A percentile compares a stretch with the other conserved stretches of the same genome.
These are phyloP conservation scores for Micractinium sp. DNA, from an alignment of 139 green algal genomes.

Conservation along the genomic window DNA sequence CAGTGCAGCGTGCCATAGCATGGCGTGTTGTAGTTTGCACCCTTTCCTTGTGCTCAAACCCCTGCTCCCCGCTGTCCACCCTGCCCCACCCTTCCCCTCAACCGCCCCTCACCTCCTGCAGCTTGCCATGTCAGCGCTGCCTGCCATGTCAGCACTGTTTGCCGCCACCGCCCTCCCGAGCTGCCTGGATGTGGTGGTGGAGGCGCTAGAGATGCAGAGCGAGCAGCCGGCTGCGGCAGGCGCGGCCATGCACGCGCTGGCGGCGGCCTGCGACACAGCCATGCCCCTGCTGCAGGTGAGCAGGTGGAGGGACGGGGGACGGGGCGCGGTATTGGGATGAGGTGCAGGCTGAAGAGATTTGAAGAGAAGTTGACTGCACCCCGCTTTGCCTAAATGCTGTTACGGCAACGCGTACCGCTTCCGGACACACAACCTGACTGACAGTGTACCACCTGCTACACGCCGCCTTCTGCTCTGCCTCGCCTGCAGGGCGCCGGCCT, in stretches of 20 bases:
- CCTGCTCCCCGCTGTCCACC: not conserved
- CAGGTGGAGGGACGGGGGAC: not conserved
- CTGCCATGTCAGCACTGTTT: conserved; percentile 44
- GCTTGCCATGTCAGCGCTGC: conserved; percentile 63
- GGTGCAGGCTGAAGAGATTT: not conserved
- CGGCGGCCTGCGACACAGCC: conserved; percentile 37
- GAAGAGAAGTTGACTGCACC: not conserved
- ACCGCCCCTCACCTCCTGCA: not conserved
- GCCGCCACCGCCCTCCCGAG: conserved; percentile 34
- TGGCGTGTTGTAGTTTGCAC: not conserved
- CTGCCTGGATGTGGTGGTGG: conserved; percentile 58
- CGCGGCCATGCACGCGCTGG: conserved; percentile 37
- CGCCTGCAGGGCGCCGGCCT: conserved; percentile 25
- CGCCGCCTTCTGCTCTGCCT: too few relatives aligned
- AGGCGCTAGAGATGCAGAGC: conserved; percentile 61
- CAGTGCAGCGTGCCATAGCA: too few relatives aligned
- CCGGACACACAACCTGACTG: too few relatives aligned
- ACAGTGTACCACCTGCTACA: too few relatives aligned
- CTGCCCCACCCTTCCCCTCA: not conserved
- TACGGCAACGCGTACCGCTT: too few relatives aligned
- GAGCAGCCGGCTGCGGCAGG: conserved; percentile 24
- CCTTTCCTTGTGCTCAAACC: not conserved
- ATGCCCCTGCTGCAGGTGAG: conserved; percentile 40
- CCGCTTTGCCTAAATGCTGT: not conserved
- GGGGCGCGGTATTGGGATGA: not conserved